Conservation (phyloP, 2,329 filamentous ascomycete species). For the Penicillium sp. region DNA sequence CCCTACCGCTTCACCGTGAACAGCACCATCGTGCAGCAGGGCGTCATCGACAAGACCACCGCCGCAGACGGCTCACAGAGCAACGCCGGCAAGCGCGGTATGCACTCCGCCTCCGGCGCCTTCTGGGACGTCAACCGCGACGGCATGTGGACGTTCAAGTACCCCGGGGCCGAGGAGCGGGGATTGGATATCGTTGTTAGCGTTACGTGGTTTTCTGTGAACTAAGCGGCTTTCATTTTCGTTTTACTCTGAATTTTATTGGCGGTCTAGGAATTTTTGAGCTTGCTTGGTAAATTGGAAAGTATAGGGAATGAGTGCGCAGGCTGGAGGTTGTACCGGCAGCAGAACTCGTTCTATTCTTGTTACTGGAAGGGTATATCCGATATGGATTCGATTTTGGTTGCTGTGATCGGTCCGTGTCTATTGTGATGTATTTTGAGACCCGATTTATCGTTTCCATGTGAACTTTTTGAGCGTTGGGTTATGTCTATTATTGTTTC, state of each 20-base stretch:
- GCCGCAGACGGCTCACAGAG: constrained; percentile 62
- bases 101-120: constrained; percentile 58
- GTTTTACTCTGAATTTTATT: constrained; percentile 2
- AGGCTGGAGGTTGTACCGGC: not conserved
- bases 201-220: constrained; percentile 55
- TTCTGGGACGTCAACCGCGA: constrained; percentile 60
- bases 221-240: constrained; percentile 24
- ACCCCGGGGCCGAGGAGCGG: constrained; percentile 53
- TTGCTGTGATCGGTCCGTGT: not conserved
- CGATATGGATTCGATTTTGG: not conserved
- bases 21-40: constrained; percentile 96
- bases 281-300: not conserved
- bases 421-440: constrained; percentile 17
- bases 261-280: not conserved
- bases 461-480: constrained; percentile 15
- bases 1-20: constrained; percentile 97
- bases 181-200: constrained; percentile 57
- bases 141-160: constrained; percentile 61
- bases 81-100: constrained; percentile 79
- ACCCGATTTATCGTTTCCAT: constrained; percentile 13
- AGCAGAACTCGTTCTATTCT: not conserved
- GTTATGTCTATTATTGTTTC: constrained; percentile 1
- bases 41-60: constrained; percentile 59
- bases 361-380: not conserved
- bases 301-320: not conserved